Base-by-base conservation (phyloP, 2,329 filamentous ascomycete genomes). In the Fusarium aywerte region DNA sequence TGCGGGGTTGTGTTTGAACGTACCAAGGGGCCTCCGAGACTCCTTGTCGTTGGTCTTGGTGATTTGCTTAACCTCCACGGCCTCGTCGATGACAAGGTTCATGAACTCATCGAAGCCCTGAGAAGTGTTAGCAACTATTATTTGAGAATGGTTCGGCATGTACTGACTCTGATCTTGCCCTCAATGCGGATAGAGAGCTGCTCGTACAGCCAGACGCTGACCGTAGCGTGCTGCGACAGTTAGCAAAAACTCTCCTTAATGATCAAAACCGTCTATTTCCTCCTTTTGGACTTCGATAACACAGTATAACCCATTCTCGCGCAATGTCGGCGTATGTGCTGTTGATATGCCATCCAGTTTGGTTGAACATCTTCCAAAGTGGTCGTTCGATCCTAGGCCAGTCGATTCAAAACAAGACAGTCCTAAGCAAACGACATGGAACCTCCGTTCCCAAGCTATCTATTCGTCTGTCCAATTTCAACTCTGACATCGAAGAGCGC, bases 81-180 rank as follows among this genome's bases (percentile, higher is more conserved):
- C 96, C 73, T 99, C 93, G 76, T 99, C 96, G 70, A 97, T 87
- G 36, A 98, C 96, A 48, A 99, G 84, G 82, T 99, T 99, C 94
- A 99, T 97, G 82, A 98, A 99, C 80, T 99, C 96, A 78, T 99
- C 96, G 72, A 99, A 99, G 15, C 96, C 94, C 93, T 97, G 9
- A 5, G n/a, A 3, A 38, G 33, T 21, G 40, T 58, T 39, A 72
- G 60, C 18, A 36, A 7, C 15, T 42, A 21, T 23, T n/a, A 5
- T 20, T 8, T 21, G 16, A 21, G 18, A 25, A 29, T 23, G 27
- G 33, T 38, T 16, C 6, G 6, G 27, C n/a, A 4, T 31, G n/a
- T 39, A 80, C 89, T 67, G 79, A 97, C 95, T 75, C 96, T 88
- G 70, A 99, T 97, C 82, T 95, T 97, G 65, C 96, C 96, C 82